Evolutionary conservation across 2,329 filamentous ascomycete species (phyloP), one percentile per base, ranked within the genome.

Genomic region (Orbilia oligospora): DNA sequence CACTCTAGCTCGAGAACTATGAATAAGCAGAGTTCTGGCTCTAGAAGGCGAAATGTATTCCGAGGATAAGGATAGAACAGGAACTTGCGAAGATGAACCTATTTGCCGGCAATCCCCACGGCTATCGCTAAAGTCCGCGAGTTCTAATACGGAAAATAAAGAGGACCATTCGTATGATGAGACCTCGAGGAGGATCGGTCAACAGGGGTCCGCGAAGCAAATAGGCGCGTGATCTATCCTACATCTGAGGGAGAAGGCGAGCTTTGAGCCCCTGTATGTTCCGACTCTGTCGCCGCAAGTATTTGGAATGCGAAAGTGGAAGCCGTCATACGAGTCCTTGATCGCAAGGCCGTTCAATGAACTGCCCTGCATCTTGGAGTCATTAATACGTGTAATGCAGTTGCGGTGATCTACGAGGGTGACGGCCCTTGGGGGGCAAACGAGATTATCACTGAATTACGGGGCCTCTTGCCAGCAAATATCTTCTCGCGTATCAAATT

Each of bases 401-500:
- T 41, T 2, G 38, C 12, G 12, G 12, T 41, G 1, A 41, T 41
- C 16, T 5, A 41, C 14, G 12, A 41, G 38, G 16, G 38, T 41
- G 38, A 14, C 38, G 38, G 38, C 14, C 16, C 1, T 41, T 41
- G 38, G 38, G 12, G 12, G 3, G 2, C 16, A 41, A 14, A 41
- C 9, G 48, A 27, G 14, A 24, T 24, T 51, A 14, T 16, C 20
- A 5, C 9, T 1, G 20, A 27, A 27, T 14, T 51, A 9, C 48
- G 20, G 20, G 10, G 12, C 12, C 20, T 51, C 48, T 24, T 12
- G 20, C 48, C 20, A 3, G 48, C 2, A n/a, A 10, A 12, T 14
- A 24, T 51, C 14, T 71, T 71, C 20, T 18, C 68, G 18, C 14
- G 22, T 10, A 22, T 71, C 1, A 33, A 46, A 20, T 64, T 71